Base-by-base conservation (phyloP, 768 basidiomycete genomes). In the Calocybe gangraenosa region DNA sequence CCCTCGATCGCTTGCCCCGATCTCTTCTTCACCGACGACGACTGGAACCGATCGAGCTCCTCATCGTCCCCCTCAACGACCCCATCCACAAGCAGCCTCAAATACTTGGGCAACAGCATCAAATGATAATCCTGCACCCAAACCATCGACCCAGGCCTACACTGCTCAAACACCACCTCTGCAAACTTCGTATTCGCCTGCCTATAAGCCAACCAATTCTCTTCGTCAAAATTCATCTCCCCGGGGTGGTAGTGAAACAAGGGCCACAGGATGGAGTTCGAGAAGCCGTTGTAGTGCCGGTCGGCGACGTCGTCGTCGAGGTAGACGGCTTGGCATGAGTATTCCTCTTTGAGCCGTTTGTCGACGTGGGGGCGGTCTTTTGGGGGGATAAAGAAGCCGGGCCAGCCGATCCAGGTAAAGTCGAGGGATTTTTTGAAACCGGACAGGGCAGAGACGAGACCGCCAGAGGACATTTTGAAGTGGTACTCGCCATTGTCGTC, bases 221-320 rank as follows among this genome's bases (percentile, higher is more conserved):
- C 90, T 70, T 96, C 92, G 65, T 97, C 95, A 60, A 99, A 99
- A 67, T 92, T 95, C 93, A 99, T 98, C 70, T 98, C 96, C 52
- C 95, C 95, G 7, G 96, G 96, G 65, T 98, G 95, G 68, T 97
- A 99, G 65, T 99, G 96, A 77, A 99, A 97, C 37, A 99, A 74
- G 2, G 96, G 96, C 96, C 96, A 99, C 40, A 99, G 82, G 68
- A 99, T 98, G 43, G 94, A 96, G 71, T 99, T 99, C 56, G 94
- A 95, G 77, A 99, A 98, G 45, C 96, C 92, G 62, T 94, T 94
- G 70, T 92, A 99, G 67, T 98, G 94, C 42, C 86, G 80, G 65
- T 99, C 96, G n/a, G 96, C 95, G 52, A 99, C 81, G 58, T 98
- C 95, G 62, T 97, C 95, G 50, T 93, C 88, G 56, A 99, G 84